phyloP scores from a whole-genome alignment of 331 rosid species.

The Phaseolus coccineus region DNA sequence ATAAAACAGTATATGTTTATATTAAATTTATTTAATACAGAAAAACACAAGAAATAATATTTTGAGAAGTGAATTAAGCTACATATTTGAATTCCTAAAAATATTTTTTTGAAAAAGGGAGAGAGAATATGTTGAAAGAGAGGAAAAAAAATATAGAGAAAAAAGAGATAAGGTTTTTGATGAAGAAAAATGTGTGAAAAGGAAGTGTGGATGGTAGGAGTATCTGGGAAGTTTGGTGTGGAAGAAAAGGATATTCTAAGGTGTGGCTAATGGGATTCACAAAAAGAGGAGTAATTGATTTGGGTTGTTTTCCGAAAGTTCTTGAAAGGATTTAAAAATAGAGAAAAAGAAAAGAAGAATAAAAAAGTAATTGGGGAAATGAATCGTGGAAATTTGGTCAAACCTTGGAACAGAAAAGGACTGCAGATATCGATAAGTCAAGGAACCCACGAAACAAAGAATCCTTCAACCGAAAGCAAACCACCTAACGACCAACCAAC shows the following conservation, averaged over 20 bases:
- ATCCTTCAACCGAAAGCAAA: constrained; percentile 73
- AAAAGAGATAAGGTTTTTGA: too few relatives aligned
- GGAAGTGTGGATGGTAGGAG: too few relatives aligned
- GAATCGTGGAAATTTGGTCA: constrained; percentile 50
- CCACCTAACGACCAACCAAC: constrained; percentile 72
- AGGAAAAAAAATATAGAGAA: too few relatives aligned
- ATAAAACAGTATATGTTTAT: too few relatives aligned
- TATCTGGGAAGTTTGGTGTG: constrained; percentile 31
- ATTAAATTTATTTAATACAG: too few relatives aligned
- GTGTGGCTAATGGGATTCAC: constrained; percentile 22
- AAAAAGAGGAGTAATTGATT: constrained; percentile 27
- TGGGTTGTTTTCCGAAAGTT: constrained; percentile 59
- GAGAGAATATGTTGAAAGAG: too few relatives aligned
- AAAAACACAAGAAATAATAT: too few relatives aligned
- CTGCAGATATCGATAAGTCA: constrained; percentile 46
- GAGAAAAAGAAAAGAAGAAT: neutral
- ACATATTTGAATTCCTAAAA: too few relatives aligned
- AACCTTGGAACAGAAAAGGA: constrained; percentile 52
- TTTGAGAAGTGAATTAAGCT: too few relatives aligned
- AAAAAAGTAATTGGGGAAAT: constrained; percentile 19
- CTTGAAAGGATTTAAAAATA: constrained; percentile 5
- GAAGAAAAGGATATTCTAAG: constrained; percentile 65
- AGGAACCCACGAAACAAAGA: constrained; percentile 58
- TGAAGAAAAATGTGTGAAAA: too few relatives aligned
- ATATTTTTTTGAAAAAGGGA: too few relatives aligned